Conservation (phyloP, 1,284 basidiomycete genomes). For the Hymenochaete sp. region DNA sequence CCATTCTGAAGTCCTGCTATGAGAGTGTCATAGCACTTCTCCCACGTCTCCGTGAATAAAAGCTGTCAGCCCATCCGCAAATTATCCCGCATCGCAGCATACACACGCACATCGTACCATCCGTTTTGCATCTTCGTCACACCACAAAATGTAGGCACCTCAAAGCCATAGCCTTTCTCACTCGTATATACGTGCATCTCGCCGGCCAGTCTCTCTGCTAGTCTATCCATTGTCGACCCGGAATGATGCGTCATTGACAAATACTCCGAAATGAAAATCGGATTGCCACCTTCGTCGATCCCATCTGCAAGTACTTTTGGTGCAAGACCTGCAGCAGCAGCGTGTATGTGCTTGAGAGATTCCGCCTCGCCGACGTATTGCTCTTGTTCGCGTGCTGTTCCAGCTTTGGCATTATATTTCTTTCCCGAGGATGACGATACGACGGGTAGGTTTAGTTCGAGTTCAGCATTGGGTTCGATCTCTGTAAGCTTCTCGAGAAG, state of each 20-base stretch:
- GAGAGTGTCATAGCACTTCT: conserved; percentile 60
- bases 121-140: conserved; percentile 69
- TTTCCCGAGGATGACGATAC: conserved; percentile 50
- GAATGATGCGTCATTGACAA: conserved; percentile 49
- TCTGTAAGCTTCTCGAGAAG: conserved; percentile 15
- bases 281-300: conserved; percentile 32
- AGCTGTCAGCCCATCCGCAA: background rate
- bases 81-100: background rate
- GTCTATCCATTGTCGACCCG: conserved; percentile 35
- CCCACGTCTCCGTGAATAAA: conserved; percentile 47
- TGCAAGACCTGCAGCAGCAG: conserved; percentile 58
- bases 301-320: conserved; percentile 54
- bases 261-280: conserved; percentile 71
- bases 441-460: conserved; percentile 39
- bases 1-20: conserved; percentile 56
- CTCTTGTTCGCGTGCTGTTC: conserved; percentile 41
- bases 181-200: conserved; percentile 55
- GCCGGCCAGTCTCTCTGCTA: conserved; percentile 57
- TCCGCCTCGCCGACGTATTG: conserved; percentile 70
- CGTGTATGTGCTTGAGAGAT: conserved; percentile 55
- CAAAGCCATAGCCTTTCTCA: conserved; percentile 61
- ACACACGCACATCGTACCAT: conserved; percentile 36
- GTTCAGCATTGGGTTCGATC: conserved; percentile 39
- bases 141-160: conserved; percentile 74
- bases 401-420: conserved; percentile 54